Conservation (phyloP, 2,329 filamentous ascomycete genomes). For the Epichloe gansuensis region DNA sequence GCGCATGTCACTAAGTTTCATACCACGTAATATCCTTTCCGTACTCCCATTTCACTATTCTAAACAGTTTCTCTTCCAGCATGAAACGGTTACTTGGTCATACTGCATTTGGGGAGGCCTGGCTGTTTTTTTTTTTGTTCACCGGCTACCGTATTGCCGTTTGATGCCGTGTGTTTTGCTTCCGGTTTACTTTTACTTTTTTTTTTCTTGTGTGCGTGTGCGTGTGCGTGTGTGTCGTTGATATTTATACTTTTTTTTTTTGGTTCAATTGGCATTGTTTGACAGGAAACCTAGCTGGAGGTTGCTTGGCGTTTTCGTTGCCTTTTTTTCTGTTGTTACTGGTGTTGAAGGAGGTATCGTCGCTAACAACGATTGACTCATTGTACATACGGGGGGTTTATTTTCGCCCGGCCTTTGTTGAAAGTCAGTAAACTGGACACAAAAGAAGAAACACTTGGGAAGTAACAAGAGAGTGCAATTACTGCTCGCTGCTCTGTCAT, state of each 20-base stretch:
- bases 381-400: background rate
- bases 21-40: background rate
- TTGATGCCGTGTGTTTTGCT: background rate
- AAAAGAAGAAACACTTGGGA: background rate
- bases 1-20: background rate
- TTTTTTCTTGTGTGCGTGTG: background rate
- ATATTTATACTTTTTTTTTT: constrained; percentile 9
- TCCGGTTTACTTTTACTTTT: background rate
- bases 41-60: background rate
- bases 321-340: background rate
- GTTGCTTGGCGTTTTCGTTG: constrained; percentile 16
- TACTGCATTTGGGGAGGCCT: constrained; percentile 3
- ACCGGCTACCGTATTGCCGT: background rate
- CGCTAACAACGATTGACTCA: background rate
- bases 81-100: constrained; percentile 4
- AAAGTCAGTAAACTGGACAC: background rate
- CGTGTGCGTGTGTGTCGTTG: background rate
- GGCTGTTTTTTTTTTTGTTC: background rate
- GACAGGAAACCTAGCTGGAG: constrained; percentile 10
- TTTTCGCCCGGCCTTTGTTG: background rate
- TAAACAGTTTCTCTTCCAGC: background rate
- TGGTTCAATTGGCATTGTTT: constrained; percentile 17
- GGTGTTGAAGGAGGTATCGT: background rate
- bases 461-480: background rate
- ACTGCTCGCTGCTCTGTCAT: background rate